phyloP scores from a whole-genome alignment of 2,329 filamentous ascomycete species.

The Ascochyta rabiei region DNA sequence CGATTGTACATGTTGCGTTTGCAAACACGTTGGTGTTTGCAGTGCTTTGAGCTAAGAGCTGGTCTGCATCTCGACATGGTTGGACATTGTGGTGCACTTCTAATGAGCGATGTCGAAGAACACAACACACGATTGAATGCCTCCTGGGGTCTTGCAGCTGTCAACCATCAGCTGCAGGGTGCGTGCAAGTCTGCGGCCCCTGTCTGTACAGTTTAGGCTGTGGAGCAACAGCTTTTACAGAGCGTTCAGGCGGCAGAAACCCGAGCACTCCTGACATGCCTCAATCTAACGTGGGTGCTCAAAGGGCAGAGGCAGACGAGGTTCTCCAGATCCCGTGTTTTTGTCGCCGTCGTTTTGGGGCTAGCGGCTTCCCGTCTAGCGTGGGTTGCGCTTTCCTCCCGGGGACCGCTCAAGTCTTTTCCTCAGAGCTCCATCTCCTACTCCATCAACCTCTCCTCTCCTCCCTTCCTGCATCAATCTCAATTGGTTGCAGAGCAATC shows the following conservation, averaged over 20 bases:
- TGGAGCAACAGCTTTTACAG: too few relatives aligned
- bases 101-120: slow-evolving; percentile 1
- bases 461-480: slow-evolving; percentile 50
- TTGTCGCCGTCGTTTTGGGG: slow-evolving; percentile 22
- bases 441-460: slow-evolving; percentile 50
- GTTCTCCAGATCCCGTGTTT: slow-evolving; percentile 14
- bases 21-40: neutral
- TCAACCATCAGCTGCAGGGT: neutral
- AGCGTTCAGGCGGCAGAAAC: too few relatives aligned
- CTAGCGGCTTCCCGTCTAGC: slow-evolving; percentile 22
- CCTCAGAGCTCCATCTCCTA: slow-evolving; percentile 41
- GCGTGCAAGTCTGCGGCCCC: neutral
- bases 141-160: neutral
- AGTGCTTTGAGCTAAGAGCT: neutral
- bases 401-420: slow-evolving; percentile 31
- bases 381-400: slow-evolving; percentile 37
- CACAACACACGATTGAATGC: neutral
- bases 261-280: too few relatives aligned
- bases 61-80: neutral
- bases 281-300: too few relatives aligned
- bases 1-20: slow-evolving; percentile 3
- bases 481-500: slow-evolving; percentile 52
- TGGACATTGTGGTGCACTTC: neutral
- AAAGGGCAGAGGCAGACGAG: too few relatives aligned
- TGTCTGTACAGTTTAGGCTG: too few relatives aligned